Conservation (phyloP, 2,329 filamentous ascomycete species). For the Didymella segeticola region DNA sequence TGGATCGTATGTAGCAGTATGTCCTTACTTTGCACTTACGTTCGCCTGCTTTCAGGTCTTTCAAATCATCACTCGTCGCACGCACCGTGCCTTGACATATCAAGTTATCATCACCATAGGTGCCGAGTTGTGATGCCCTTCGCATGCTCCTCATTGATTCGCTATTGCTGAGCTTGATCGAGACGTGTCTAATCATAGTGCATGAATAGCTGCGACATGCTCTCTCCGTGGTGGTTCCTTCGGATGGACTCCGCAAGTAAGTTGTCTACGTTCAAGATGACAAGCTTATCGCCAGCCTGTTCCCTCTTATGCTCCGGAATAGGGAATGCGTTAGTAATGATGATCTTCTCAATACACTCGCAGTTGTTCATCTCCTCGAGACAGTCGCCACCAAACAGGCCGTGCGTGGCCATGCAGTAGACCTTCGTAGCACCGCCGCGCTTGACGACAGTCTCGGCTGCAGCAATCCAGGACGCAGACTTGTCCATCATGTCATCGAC, state of each 20-base stretch:
- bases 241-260: constrained; percentile 91
- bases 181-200: constrained; percentile 46
- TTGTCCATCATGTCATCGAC: constrained; percentile 99
- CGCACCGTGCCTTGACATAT: background rate
- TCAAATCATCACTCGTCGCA: background rate
- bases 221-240: constrained; percentile 95
- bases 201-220: constrained; percentile 64
- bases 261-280: constrained; percentile 87
- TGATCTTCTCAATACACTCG: constrained; percentile 90
- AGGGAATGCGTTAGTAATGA: constrained; percentile 97
- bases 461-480: constrained; percentile 94
- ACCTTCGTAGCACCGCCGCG: constrained; percentile 89
- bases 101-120: background rate
- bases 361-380: constrained; percentile 90
- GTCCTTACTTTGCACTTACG: background rate
- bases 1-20: constrained; percentile 1
- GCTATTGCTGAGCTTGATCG: background rate
- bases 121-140: background rate
- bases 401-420: constrained; percentile 97
- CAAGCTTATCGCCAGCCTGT: constrained; percentile 75
- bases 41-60: background rate
- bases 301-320: constrained; percentile 77
- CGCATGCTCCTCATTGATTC: background rate
- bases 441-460: constrained; percentile 95
- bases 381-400: constrained; percentile 88